phyloP scores from a whole-genome alignment of 192 early-diverging fungal species.

The Backusella westeae region DNA sequence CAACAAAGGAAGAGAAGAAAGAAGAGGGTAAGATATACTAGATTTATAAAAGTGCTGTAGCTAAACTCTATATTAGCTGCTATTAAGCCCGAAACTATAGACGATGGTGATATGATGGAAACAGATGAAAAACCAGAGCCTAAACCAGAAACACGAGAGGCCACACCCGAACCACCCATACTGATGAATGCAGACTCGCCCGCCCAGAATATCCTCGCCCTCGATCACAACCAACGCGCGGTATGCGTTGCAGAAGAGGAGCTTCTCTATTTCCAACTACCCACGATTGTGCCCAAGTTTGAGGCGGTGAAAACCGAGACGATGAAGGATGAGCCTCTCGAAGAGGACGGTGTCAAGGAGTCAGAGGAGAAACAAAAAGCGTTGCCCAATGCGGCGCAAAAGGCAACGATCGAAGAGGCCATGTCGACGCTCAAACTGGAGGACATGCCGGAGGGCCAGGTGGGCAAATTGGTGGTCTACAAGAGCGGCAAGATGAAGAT shows the following conservation, averaged over 20 bases:
- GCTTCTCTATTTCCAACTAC: slow-evolving; percentile 64
- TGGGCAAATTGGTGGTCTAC: slow-evolving; percentile 59
- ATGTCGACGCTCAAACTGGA: slow-evolving; percentile 9
- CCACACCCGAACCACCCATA: not conserved
- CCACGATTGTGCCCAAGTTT: slow-evolving; percentile 56
- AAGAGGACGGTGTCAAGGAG: slow-evolving; percentile 10
- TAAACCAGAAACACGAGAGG: not conserved
- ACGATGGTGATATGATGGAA: not conserved
- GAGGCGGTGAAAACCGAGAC: slow-evolving; percentile 17
- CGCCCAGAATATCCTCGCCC: slow-evolving; percentile 24
- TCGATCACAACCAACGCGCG: slow-evolving; percentile 15
- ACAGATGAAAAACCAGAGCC: not conserved
- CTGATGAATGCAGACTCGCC: slow-evolving; percentile 26
- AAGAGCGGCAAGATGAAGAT: slow-evolving; percentile 68
- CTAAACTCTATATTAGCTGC: not conserved
- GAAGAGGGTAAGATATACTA: not conserved
- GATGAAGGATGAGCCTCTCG: slow-evolving; percentile 30
- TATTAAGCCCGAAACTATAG: not conserved
- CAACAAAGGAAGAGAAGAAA: not conserved
- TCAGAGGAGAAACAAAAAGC: slow-evolving; percentile 6
- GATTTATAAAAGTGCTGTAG: not conserved
- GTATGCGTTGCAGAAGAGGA: slow-evolving; percentile 38
- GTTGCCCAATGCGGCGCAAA: slow-evolving; percentile 19
- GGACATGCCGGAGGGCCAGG: slow-evolving; percentile 46
- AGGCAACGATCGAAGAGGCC: slow-evolving; percentile 10